These are phyloP conservation scores for Entophlyctis helioformis DNA, from an alignment of 192 early-diverging fungal species.

Conservation along the genomic window DNA sequence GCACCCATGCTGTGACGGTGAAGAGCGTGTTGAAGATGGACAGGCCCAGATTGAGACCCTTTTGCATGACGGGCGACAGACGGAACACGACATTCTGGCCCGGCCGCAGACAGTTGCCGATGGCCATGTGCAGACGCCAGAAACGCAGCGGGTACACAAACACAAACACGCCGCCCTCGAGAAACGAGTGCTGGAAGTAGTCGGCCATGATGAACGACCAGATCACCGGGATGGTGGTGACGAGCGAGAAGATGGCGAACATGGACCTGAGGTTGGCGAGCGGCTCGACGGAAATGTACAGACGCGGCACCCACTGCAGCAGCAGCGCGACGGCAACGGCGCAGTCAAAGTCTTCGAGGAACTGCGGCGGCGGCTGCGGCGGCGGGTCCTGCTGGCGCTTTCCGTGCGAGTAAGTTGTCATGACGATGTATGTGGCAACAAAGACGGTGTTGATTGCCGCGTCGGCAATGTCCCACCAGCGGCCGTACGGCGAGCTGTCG, in stretches of 20 bases:
- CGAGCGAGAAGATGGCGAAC: slow-evolving; percentile 42
- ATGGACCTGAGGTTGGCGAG: slow-evolving; percentile 24
- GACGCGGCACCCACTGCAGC: slow-evolving; percentile 47
- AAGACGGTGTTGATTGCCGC: slow-evolving; percentile 8
- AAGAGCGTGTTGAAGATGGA: slow-evolving; percentile 59
- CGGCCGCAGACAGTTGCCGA: slow-evolving; percentile 5
- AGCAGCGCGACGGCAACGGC: slow-evolving; percentile 32
- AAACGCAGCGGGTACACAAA: slow-evolving; percentile 51
- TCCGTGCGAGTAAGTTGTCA: slow-evolving; percentile 6
- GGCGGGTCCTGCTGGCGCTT: background rate
- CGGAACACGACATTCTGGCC: slow-evolving; percentile 46
- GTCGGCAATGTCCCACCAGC: slow-evolving; percentile 11
- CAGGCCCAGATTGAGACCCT: slow-evolving; percentile 40
- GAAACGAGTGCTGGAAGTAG: slow-evolving; percentile 31
- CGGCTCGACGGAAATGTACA: slow-evolving; percentile 45
- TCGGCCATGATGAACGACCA: slow-evolving; percentile 21
- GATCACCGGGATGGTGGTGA: slow-evolving; percentile 43
- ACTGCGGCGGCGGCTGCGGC: slow-evolving; percentile 30
- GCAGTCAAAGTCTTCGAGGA: slow-evolving; percentile 26
- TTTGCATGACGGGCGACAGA: slow-evolving; percentile 42
- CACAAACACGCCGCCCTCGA: slow-evolving; percentile 38
- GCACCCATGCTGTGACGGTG: slow-evolving; percentile 59
- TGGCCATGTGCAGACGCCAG: slow-evolving; percentile 48
- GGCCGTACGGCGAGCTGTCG: too few species aligned
- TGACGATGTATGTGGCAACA: slow-evolving; percentile 12